phyloP scores from a whole-genome alignment of 2,329 filamentous ascomycete genomes.

The Sporothrix globosa region DNA sequence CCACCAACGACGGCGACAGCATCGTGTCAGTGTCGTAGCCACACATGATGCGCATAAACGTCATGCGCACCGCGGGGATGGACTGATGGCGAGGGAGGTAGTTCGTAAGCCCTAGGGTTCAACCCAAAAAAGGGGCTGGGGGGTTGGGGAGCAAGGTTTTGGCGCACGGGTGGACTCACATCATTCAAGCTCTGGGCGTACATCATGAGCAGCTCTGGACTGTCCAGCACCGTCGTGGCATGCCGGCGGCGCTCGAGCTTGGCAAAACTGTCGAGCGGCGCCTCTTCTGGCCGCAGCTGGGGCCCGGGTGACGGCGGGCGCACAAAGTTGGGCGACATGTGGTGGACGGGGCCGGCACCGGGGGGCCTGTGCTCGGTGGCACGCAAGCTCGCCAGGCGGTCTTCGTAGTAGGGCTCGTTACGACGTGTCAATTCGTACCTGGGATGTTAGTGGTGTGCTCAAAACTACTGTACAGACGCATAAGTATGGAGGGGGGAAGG shows the following conservation, averaged over 20 bases:
- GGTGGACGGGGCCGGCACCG: neutral
- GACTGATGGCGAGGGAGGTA: slow-evolving; percentile 47
- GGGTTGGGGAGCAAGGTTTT: neutral
- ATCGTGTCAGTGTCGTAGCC: slow-evolving; percentile 50
- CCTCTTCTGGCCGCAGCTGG: neutral
- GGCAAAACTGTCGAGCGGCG: slow-evolving; percentile 47
- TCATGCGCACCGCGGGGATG: slow-evolving; percentile 58
- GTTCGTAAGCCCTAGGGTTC: neutral
- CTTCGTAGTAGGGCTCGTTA: slow-evolving; percentile 3
- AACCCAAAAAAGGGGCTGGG: no score
- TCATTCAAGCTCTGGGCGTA: slow-evolving; percentile 58
- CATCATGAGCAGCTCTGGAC: slow-evolving; percentile 63
- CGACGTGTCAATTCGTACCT: slow-evolving; percentile 10
- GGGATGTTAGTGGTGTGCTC: neutral
- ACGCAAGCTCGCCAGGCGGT: slow-evolving; percentile 4
- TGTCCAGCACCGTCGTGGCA: slow-evolving; percentile 59
- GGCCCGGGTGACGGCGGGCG: slow-evolving; percentile 9
- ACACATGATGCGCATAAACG: slow-evolving; percentile 60
- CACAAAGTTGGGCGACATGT: slow-evolving; percentile 5
- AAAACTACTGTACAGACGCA: neutral
- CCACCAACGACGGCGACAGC: neutral
- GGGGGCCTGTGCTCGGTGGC: neutral
- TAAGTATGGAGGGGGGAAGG: no score
- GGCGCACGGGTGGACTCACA: slow-evolving; percentile 47
- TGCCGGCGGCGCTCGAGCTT: slow-evolving; percentile 51